Base-by-base conservation (phyloP, 495 filamentous ascomycete species). In the Xylaria curta region DNA sequence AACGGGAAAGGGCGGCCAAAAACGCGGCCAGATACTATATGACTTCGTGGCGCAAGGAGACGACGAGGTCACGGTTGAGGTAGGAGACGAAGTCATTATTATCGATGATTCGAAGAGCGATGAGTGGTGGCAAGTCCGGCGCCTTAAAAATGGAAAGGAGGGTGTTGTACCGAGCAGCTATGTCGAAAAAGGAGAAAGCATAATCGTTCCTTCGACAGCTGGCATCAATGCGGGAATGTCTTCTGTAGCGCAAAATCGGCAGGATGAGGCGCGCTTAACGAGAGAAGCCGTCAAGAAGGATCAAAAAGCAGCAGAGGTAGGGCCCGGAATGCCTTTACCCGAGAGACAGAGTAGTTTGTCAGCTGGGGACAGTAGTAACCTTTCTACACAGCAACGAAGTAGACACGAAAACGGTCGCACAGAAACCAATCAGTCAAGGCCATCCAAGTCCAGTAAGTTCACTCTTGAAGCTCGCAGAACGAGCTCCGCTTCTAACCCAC, bases 81-180 rank as follows among this genome's bases (percentile, higher is more conserved):
- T 91, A 62, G 95, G 91, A 15, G 97, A 99, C 77, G 96, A 98
- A 78, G 95, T 99, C 33, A 82, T 97, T 62, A 85, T 99, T 65
- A 76, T 98, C 49, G 95, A 99, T 77, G 94, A 97, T 78, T 89
- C 85, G 68, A 94, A 93, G 81, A 97, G 94, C 65, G 94, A 97
- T 58, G 96, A 99, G 78, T 99, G 96, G 96, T 98, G 97, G 95
- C 92, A 94, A 86, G 94, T 99, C 13, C 89, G 92, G 60, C 89
- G 94, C 40, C 73, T 97, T 61, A 94, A 94, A 83, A 98, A 95
- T 79, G 93, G 93, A 59, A 93, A 93, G 77, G 93, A 97, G 79
- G 97, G 96, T n/a, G 96, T 98, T 13, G 95, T 99, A n/a, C 96
- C 96, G 5, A 94, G 94, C 83, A 97, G 92, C 81, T 99, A 98